phyloP scores from a whole-genome alignment of 495 filamentous ascomycete species.

The Aspergillus sclerotioniger region DNA sequence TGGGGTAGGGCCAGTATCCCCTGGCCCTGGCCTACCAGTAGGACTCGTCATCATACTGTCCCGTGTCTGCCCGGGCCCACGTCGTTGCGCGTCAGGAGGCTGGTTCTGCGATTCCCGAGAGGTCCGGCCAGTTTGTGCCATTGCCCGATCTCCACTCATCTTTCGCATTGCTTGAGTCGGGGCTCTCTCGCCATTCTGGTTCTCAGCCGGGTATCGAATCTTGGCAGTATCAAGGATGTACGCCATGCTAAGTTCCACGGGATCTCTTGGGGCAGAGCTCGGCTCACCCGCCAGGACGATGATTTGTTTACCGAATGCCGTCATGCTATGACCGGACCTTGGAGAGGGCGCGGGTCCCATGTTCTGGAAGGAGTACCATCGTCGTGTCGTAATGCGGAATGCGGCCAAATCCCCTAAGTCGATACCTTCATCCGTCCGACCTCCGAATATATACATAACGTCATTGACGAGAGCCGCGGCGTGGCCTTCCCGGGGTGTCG shows the following conservation, averaged over 20 bases:
- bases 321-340: slow-evolving; percentile 96
- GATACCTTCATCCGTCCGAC: slow-evolving; percentile 86
- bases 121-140: slow-evolving; percentile 37
- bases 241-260: slow-evolving; percentile 79
- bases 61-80: slow-evolving; percentile 47
- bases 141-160: slow-evolving; percentile 38
- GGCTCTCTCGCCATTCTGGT: slow-evolving; percentile 46
- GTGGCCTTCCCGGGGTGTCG: slow-evolving; percentile 89
- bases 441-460: slow-evolving; percentile 99
- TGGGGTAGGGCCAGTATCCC: slow-evolving; percentile 29
- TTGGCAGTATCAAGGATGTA: slow-evolving; percentile 94
- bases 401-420: slow-evolving; percentile 94
- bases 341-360: slow-evolving; percentile 97
- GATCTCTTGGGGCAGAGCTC: slow-evolving; percentile 76
- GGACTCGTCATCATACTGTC: slow-evolving; percentile 50
- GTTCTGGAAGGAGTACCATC: slow-evolving; percentile 99
- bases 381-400: slow-evolving; percentile 84
- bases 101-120: slow-evolving; percentile 65
- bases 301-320: slow-evolving; percentile 84
- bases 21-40: slow-evolving; percentile 30
- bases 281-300: slow-evolving; percentile 93
- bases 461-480: slow-evolving; percentile 90
- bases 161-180: slow-evolving; percentile 33
- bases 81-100: slow-evolving; percentile 53
- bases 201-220: slow-evolving; percentile 88